Percentiles rank a stretch among this genome's conserved stretches.
Evolutionary conservation across 2,329 filamentous ascomycete species (phyloP).

Genomic region (Simplicillium sp.): DNA sequence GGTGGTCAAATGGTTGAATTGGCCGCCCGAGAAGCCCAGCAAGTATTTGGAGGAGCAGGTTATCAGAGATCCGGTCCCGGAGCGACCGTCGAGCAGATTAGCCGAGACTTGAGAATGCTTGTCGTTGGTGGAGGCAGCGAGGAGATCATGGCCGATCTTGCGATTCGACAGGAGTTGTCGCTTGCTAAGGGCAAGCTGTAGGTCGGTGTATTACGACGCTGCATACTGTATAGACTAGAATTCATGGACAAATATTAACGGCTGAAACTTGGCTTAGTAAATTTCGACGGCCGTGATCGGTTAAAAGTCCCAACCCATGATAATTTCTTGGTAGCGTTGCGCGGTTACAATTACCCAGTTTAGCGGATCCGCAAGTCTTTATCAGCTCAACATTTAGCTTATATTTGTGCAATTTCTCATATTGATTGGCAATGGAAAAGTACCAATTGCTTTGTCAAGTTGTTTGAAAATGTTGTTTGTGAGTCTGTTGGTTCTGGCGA

Average conservation of each 20-base stretch:
- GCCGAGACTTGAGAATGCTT: slow-evolving; percentile 36
- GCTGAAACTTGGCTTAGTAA: too few relatives aligned
- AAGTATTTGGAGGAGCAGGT: slow-evolving; percentile 42
- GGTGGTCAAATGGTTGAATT: slow-evolving; percentile 38
- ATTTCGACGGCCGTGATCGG: too few relatives aligned
- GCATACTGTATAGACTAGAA: neutral
- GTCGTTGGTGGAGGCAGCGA: slow-evolving; percentile 44
- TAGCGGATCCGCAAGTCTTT: too few relatives aligned
- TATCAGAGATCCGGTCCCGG: slow-evolving; percentile 39
- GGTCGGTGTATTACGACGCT: slow-evolving; percentile 1
- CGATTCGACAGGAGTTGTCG: slow-evolving; percentile 35
- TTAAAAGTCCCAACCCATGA: too few relatives aligned
- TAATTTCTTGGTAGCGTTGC: too few relatives aligned
- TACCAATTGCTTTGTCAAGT: too few relatives aligned
- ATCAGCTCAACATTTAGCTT: too few relatives aligned
- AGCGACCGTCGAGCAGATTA: slow-evolving; percentile 41
- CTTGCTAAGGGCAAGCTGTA: slow-evolving; percentile 13
- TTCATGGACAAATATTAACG: neutral
- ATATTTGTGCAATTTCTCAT: too few relatives aligned
- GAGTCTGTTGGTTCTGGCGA: too few relatives aligned
- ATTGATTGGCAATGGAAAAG: too few relatives aligned
- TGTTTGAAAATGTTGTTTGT: too few relatives aligned
- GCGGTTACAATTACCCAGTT: too few relatives aligned
- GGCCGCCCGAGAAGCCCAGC: slow-evolving; percentile 41
- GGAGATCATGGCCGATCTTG: slow-evolving; percentile 42